These are phyloP conservation scores for Dentiscutata heterogama DNA, from an alignment of 371 early-diverging fungal genomes.

Conservation along the genomic window DNA sequence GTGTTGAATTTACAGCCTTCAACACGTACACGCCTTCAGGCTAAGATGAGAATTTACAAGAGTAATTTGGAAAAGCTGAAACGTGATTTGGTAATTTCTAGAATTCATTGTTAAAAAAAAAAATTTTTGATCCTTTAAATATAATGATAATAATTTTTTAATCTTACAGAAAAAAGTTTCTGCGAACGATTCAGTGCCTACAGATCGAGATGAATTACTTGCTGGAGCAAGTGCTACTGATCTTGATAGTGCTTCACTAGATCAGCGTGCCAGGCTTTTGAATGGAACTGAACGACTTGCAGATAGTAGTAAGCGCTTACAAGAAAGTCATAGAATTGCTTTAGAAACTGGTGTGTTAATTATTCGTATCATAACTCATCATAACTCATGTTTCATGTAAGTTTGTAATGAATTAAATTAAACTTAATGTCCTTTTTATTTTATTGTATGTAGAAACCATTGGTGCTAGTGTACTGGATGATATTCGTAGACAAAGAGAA, in stretches of 20 bases:
- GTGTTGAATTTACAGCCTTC: slow-evolving; percentile 78
- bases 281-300: slow-evolving; percentile 88
- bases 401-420: background rate
- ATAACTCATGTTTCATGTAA: background rate
- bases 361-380: background rate
- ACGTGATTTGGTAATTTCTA: slow-evolving; percentile 72
- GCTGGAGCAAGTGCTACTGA: slow-evolving; percentile 63
- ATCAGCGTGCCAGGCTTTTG: slow-evolving; percentile 86
- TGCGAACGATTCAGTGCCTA: slow-evolving; percentile 53
- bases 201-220: slow-evolving; percentile 74
- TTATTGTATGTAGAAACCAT: slow-evolving; percentile 68
- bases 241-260: slow-evolving; percentile 73
- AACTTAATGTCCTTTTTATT: slow-evolving; percentile 2
- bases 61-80: slow-evolving; percentile 80
- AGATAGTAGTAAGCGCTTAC: slow-evolving; percentile 79
- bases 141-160: background rate
- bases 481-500: slow-evolving; percentile 88
- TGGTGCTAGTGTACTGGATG: slow-evolving; percentile 86
- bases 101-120: background rate
- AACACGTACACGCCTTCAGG: slow-evolving; percentile 73
- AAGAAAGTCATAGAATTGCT: slow-evolving; percentile 91
- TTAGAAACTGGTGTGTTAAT: slow-evolving; percentile 78
- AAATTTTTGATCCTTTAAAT: background rate
- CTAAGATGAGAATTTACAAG: slow-evolving; percentile 78
- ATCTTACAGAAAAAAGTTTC: slow-evolving; percentile 53